A percentile compares a stretch with the other conserved stretches of the same genome.
Conservation (phyloP, 2,329 filamentous ascomycete species). For the Xylaria sp. region DNA sequence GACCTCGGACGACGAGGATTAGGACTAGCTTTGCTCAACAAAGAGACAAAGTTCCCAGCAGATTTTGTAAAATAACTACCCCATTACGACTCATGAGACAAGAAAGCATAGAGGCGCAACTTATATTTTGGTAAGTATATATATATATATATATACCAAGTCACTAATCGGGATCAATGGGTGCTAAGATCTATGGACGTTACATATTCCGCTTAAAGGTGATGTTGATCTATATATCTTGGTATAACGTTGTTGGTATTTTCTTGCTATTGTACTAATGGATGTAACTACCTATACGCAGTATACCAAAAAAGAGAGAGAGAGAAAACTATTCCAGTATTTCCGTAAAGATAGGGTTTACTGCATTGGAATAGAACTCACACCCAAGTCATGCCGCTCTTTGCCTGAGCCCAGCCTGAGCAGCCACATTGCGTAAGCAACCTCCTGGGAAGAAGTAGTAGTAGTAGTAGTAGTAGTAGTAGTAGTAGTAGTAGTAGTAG, state of each 20-base stretch:
- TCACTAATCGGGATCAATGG: conserved; percentile 1
- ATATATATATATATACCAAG: conserved; percentile 9
- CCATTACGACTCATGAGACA: conserved; percentile 32
- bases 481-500: too few relatives aligned
- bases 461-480: too few relatives aligned
- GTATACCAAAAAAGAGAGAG: too few relatives aligned
- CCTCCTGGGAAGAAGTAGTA: too few relatives aligned
- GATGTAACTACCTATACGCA: too few relatives aligned
- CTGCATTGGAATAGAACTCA: too few relatives aligned
- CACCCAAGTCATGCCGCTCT: too few relatives aligned
- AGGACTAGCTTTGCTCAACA: conserved; percentile 2
- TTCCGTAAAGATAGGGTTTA: too few relatives aligned
- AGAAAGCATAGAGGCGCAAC: conserved; percentile 29
- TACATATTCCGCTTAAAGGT: conserved; percentile 9
- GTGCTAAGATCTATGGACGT: conserved; percentile 17
- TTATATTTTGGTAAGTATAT: conserved; percentile 20
- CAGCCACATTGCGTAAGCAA: too few relatives aligned
- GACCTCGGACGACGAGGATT: conserved; percentile 2
- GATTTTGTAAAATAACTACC: conserved; percentile 24
- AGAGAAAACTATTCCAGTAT: too few relatives aligned
- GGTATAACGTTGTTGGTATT: background rate
- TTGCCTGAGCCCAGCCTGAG: too few relatives aligned
- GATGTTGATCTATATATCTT: background rate
- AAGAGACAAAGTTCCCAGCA: conserved; percentile 15
- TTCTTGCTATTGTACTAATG: background rate